Conservation (phyloP, 495 filamentous ascomycete genomes). For the Penicillium coprophilum region DNA sequence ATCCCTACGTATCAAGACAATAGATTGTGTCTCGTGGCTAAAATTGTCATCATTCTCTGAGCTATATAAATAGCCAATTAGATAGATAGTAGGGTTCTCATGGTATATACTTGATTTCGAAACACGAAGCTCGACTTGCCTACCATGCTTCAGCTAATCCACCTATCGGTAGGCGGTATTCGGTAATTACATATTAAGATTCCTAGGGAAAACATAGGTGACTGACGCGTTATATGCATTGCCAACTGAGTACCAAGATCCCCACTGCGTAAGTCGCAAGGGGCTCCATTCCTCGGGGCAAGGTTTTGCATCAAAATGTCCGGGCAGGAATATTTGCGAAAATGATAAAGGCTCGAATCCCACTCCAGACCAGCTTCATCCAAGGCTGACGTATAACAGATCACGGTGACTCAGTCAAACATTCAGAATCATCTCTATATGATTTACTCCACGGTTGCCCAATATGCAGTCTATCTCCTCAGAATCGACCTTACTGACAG, state of each 20-base stretch:
- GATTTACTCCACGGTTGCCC: neutral
- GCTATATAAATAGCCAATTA: neutral
- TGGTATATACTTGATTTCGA: neutral
- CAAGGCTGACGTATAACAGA: neutral
- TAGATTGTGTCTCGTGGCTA: neutral
- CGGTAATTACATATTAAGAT: neutral
- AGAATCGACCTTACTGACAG: conserved; percentile 5
- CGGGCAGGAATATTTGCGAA: neutral
- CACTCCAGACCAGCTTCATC: neutral
- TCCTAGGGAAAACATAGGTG: neutral
- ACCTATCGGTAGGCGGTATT: neutral
- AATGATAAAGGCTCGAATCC: conserved; percentile 7
- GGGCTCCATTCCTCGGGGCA: conserved; percentile 8
- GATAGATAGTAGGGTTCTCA: neutral
- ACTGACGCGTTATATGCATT: conserved; percentile 2
- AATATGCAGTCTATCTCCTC: conserved; percentile 18
- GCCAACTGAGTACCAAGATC: neutral
- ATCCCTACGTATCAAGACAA: conserved; percentile 6
- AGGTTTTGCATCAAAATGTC: conserved; percentile 10
- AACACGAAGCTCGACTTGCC: neutral
- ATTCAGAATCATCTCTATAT: neutral
- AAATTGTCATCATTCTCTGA: neutral
- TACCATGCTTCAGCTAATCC: neutral
- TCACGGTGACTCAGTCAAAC: neutral
- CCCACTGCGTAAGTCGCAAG: conserved; percentile 4